These are phyloP conservation scores for Aschersonia sp. DNA, from an alignment of 2,329 filamentous ascomycete genomes.

Conservation along the genomic window DNA sequence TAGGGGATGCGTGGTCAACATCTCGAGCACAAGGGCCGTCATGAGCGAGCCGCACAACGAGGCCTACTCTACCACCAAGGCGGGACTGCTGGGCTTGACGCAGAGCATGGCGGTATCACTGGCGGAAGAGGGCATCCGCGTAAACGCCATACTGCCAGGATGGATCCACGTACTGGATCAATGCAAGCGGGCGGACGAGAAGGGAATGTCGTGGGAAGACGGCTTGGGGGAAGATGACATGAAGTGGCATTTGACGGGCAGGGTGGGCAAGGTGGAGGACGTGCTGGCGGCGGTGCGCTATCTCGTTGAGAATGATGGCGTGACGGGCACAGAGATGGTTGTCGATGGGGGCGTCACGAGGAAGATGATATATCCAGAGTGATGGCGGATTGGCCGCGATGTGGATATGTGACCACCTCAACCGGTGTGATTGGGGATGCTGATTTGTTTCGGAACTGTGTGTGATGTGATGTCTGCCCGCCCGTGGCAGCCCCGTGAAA, in stretches of 20 bases:
- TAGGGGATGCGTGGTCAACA: constrained; percentile 23
- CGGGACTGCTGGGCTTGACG: constrained; percentile 31
- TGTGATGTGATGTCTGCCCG: no score
- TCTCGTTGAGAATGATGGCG: constrained; percentile 11
- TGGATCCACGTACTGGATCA: constrained; percentile 34
- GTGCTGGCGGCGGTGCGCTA: constrained; percentile 13
- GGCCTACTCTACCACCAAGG: constrained; percentile 33
- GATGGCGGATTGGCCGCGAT: not conserved
- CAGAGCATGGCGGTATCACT: constrained; percentile 32
- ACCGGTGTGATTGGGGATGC: no score
- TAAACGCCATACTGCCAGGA: constrained; percentile 33
- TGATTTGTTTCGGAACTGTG: no score
- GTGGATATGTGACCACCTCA: no score
- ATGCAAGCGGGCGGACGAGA: constrained; percentile 18
- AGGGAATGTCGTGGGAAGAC: no score
- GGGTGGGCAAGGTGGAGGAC: constrained; percentile 31
- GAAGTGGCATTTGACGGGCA: no score
- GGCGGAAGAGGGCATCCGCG: constrained; percentile 24
- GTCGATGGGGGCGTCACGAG: constrained; percentile 15
- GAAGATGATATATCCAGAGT: constrained; percentile 17
- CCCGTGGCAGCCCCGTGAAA: no score
- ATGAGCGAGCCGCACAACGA: constrained; percentile 34
- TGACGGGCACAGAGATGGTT: constrained; percentile 14
- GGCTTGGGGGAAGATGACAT: no score
- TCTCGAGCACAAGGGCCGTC: constrained; percentile 32